Percentiles rank a stretch among this genome's conserved stretches.
Conservation (phyloP, 2,329 filamentous ascomycete genomes). For the Zopfia rhizophila region DNA sequence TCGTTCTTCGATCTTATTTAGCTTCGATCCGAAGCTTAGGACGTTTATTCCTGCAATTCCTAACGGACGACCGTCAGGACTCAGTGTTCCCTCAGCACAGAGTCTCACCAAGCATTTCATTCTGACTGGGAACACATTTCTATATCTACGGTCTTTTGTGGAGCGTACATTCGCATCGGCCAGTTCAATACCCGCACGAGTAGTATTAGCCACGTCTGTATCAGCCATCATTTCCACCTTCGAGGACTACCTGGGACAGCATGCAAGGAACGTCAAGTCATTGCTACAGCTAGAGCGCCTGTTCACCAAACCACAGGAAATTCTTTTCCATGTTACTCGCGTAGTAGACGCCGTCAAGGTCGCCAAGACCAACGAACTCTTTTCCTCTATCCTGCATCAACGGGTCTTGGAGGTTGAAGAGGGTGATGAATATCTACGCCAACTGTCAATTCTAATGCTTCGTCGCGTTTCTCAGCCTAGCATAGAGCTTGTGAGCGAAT, state of each 20-base stretch:
- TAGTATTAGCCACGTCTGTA: slow-evolving; percentile 56
- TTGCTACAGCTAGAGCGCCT: slow-evolving; percentile 54
- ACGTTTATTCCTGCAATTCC: slow-evolving; percentile 62
- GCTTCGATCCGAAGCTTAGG: slow-evolving; percentile 64
- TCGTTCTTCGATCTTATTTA: slow-evolving; percentile 76
- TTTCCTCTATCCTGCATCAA: slow-evolving; percentile 51
- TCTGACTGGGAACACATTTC: slow-evolving; percentile 48
- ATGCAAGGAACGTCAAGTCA: slow-evolving; percentile 39
- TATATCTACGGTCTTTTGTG: slow-evolving; percentile 48
- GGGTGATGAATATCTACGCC: slow-evolving; percentile 68
- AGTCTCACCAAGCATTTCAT: slow-evolving; percentile 63
- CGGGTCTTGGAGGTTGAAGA: slow-evolving; percentile 66
- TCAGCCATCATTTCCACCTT: slow-evolving; percentile 52
- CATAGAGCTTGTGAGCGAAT: slow-evolving; percentile 74
- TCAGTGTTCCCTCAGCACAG: slow-evolving; percentile 60
- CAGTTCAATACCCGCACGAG: slow-evolving; percentile 49
- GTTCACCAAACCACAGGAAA: slow-evolving; percentile 59
- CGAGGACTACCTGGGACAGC: slow-evolving; percentile 51
- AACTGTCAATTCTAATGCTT: slow-evolving; percentile 74
- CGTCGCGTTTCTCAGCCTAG: slow-evolving; percentile 72
- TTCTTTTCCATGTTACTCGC: slow-evolving; percentile 64
- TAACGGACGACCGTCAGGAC: slow-evolving; percentile 61
- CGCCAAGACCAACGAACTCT: slow-evolving; percentile 51
- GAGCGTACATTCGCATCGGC: slow-evolving; percentile 48
- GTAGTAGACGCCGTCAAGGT: slow-evolving; percentile 61